A percentile compares a stretch with the other conserved stretches of the same genome.
Conservation (phyloP, 1,284 basidiomycete genomes). For the Puccinia triticina region DNA sequence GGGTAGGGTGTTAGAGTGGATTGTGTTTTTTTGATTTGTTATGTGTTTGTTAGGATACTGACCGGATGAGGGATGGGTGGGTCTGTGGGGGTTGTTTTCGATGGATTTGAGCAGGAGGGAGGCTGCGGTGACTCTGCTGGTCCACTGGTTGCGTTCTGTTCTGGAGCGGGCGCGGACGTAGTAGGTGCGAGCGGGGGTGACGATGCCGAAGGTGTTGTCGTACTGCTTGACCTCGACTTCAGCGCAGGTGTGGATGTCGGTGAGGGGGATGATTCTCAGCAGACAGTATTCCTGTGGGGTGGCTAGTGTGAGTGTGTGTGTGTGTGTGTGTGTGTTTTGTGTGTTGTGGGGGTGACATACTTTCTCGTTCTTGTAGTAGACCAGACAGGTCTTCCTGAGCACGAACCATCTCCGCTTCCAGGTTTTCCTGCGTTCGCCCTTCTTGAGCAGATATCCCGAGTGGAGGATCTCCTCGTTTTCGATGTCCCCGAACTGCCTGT, state of each 20-base stretch:
- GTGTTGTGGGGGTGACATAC: no score
- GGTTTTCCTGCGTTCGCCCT: conserved; percentile 93
- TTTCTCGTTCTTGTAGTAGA: conserved; percentile 91
- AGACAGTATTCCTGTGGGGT: conserved; percentile 85
- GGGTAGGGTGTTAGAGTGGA: background rate
- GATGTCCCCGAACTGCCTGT: conserved; percentile 50
- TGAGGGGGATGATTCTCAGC: conserved; percentile 82
- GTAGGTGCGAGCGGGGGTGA: conserved; percentile 87
- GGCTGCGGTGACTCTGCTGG: conserved; percentile 76
- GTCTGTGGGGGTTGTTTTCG: background rate
- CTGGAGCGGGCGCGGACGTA: conserved; percentile 79
- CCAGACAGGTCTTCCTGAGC: conserved; percentile 82
- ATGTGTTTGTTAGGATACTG: background rate
- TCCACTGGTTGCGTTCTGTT: conserved; percentile 80
- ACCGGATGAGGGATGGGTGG: conserved; percentile 1
- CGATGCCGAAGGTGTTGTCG: conserved; percentile 84
- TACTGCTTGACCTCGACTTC: conserved; percentile 87
- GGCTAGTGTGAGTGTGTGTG: no score
- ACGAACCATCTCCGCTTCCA: conserved; percentile 99
- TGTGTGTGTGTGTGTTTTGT: no score
- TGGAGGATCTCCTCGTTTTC: conserved; percentile 50
- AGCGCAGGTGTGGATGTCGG: conserved; percentile 86
- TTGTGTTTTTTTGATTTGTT: background rate
- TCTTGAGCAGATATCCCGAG: conserved; percentile 85
- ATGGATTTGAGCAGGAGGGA: conserved; percentile 62